Evolutionary conservation across 2,329 filamentous ascomycete genomes (phyloP).

Genomic region (Neurospora sp.): DNA sequence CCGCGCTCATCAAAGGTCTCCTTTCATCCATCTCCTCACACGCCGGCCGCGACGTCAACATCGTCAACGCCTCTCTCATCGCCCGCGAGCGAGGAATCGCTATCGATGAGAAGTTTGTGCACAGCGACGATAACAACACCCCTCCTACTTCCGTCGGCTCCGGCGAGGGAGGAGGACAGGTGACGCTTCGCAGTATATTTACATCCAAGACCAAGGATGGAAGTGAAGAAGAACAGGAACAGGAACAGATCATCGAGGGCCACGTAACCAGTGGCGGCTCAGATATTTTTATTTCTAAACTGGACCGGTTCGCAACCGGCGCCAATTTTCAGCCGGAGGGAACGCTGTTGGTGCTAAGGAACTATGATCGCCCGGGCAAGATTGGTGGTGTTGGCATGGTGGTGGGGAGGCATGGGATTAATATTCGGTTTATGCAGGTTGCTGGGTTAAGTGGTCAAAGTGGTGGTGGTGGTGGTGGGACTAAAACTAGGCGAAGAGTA

Average conservation of each 20-base stretch:
- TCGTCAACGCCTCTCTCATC: constrained; percentile 69
- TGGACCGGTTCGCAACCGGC: constrained; percentile 54
- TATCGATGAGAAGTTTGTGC: constrained; percentile 62
- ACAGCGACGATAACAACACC: constrained; percentile 43
- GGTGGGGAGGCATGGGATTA: constrained; percentile 61
- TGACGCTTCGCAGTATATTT: constrained; percentile 48
- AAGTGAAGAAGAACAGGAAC: not conserved
- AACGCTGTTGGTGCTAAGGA: constrained; percentile 67
- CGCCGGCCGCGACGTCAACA: constrained; percentile 63
- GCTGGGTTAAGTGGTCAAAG: constrained; percentile 40
- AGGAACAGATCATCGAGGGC: constrained; percentile 48
- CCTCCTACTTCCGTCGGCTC: constrained; percentile 48
- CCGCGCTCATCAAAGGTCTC: constrained; percentile 69
- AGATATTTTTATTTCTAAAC: constrained; percentile 57
- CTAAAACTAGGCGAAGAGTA: constrained; percentile 8
- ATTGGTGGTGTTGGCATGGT: constrained; percentile 69
- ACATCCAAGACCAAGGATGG: constrained; percentile 9
- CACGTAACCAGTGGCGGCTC: constrained; percentile 54
- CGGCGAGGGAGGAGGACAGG: constrained; percentile 28
- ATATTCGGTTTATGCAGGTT: constrained; percentile 75
- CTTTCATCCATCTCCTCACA: constrained; percentile 58
- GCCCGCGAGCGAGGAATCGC: constrained; percentile 69
- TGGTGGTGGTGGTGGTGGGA: not conserved
- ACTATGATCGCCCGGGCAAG: constrained; percentile 74
- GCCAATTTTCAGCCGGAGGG: constrained; percentile 66